Base-by-base conservation (phyloP, 179 eudicot genomes). In the Sideroxylon spinosum region DNA sequence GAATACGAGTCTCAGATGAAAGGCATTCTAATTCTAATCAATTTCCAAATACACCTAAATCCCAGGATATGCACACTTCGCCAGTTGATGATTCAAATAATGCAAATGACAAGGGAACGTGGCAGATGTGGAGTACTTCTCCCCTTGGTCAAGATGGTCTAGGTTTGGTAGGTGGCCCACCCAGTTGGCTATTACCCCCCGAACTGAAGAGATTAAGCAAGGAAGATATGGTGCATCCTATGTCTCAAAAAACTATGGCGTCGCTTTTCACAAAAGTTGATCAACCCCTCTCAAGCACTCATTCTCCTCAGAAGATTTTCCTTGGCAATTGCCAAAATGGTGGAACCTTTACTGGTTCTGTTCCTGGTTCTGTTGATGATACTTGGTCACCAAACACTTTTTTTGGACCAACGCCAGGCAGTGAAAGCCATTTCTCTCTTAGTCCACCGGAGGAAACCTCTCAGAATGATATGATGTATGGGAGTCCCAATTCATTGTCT, bases 51-150 rank as follows among this genome's bases (percentile, higher is more conserved):
- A 88, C 88, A 74, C 88, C 93, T 7, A 89, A 81, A 82, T 88
- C 86, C 74, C 88, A 79, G 81, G 97, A 90, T 81, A 67, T 80
- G 84, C 81, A 83, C 67, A 79, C 77, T 76, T 73, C 71, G 52
- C 83, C 91, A n/a, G 67, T 83, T 60, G 80, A 84, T 77, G 89
- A 82, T 76, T 76, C 79, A 55, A 86, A 80, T 74, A 85, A 61
- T 78, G 76, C 72, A 80, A 87, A 78, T 86, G 91, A 91, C 68
- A 81, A 75, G 20, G 90, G 97, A 68, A 86, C 90, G 19, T 93
- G 97, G 97, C 98, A 91, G 85, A 89, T 93, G 95, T 95, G 99
- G 99, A 87, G 86, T 62, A 86, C 92, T 82, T 86, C 91, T 78
- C 93, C 98, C 71, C 95, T 92, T 77, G 86, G 90, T 78, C 95